Base-by-base conservation (phyloP, 208 protist species). In the Trypanosoma lewisi region DNA sequence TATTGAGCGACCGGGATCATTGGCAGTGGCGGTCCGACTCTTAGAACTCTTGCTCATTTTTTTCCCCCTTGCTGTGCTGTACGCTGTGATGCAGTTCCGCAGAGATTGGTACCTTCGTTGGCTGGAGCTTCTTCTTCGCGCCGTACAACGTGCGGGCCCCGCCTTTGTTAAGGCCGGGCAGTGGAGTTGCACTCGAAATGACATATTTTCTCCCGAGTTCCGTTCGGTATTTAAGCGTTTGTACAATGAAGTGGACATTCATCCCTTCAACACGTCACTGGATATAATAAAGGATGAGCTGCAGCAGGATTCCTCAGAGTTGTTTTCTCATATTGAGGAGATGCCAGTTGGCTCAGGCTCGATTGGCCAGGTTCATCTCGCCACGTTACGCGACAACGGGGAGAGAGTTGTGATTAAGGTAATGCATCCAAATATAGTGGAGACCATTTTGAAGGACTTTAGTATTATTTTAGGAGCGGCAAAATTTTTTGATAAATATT, bases 101-200 rank as follows among this genome's bases (percentile, higher is more conserved):
- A 49, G 69, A 42, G 70, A 57, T 7, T 84, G 78, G 80, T 88
- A 92, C 60, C 55, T 81, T n/a, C 58, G 31, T 25, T 96, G 89
- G 89, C 51, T 96, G 53, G 28, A 84, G 21, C 42, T 83, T 52
- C 60, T 95, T 19, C 73, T 96, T 33, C 49, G 59, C 11, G 87
- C 77, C 8, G 85, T 97, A 55, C 69, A 97, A 77, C 75, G 73
- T 14, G 82, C 83, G 8, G 92, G 92, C 1, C 89, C 92, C 0
- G 87, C 89, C 16, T 97, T 95, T 56, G 83, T 97, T 48, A 97
- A 97, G 74, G 83, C 91, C 31, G 89, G 89, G 14, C 92, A 97
- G 75, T 97, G 92, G 89, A 82, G 73, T 63, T 93, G 87, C 75
- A 96, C 92, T 4, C 83, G 92, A 12, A 72, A 91, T 56, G 92